Conservation (phyloP, 352 stramenopile genomes). For the Globisporangium megalacanthum region DNA sequence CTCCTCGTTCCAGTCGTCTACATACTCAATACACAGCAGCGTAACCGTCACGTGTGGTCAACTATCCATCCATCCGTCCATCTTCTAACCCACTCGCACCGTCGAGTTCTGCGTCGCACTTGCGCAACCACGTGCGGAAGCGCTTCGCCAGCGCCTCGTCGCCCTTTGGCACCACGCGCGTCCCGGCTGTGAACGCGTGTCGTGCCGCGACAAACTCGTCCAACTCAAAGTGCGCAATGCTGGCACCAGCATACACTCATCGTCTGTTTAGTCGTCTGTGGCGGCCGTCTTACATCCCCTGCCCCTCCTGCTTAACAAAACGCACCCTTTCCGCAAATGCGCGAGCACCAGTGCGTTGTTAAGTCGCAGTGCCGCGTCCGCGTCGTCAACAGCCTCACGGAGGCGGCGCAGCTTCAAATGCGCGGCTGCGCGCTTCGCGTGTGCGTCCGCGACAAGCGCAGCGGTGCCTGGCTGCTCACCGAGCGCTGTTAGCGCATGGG, state of each 20-base stretch:
- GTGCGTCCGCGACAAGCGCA: conserved; percentile 26
- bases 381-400: conserved; percentile 45
- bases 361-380: conserved; percentile 39
- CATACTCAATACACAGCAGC: not conserved
- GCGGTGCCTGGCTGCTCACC: conserved; percentile 11
- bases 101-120: conserved; percentile 81
- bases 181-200: not conserved
- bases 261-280: not conserved
- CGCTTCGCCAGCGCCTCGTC: conserved; percentile 36
- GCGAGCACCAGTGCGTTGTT: conserved; percentile 48
- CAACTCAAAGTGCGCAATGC: conserved; percentile 76
- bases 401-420: conserved; percentile 66
- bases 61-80: no score
- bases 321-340: conserved; percentile 68
- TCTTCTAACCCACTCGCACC: conserved; percentile 24
- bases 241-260: conserved; percentile 12
- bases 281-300: not conserved
- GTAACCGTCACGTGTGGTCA: no score
- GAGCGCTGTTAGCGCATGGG: conserved; percentile 30
- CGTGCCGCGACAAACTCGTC: conserved; percentile 53
- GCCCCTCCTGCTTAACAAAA: not conserved
- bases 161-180: conserved; percentile 4
- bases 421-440: conserved; percentile 66
- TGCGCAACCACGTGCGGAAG: conserved; percentile 85
- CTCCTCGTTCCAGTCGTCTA: conserved; percentile 8